A percentile compares a stretch with the other conserved stretches of the same genome.
These are phyloP conservation scores for Trypanosoma avium DNA, from an alignment of 208 protist species.

Conservation along the genomic window DNA sequence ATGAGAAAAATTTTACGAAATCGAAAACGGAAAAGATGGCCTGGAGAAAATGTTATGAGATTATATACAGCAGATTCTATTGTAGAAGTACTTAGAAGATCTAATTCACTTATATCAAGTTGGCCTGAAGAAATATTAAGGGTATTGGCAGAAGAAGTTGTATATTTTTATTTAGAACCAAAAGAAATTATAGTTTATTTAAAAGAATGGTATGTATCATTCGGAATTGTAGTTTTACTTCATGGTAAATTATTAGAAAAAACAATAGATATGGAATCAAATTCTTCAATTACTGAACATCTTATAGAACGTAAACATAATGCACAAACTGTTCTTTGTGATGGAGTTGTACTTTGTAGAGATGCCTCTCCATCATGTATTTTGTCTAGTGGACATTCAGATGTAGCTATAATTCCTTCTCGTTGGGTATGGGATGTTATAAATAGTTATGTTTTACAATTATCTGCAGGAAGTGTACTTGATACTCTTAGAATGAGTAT, in stretches of 20 bases:
- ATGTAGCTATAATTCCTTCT: conserved; percentile 77
- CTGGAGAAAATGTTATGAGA: conserved; percentile 43
- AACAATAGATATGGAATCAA: background rate
- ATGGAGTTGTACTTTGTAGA: conserved; percentile 75
- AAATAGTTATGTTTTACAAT: conserved; percentile 43
- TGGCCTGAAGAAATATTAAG: conserved; percentile 68
- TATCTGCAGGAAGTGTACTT: conserved; percentile 37
- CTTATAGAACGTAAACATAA: conserved; percentile 25
- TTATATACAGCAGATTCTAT: conserved; percentile 67
- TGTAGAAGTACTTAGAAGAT: conserved; percentile 50
- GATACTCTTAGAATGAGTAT: conserved; percentile 52
- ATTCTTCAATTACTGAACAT: background rate
- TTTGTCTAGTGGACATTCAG: conserved; percentile 42
- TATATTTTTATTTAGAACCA: conserved; percentile 50
- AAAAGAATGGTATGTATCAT: conserved; percentile 76
- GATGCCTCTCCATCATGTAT: conserved; percentile 59
- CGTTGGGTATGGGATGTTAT: conserved; percentile 83
- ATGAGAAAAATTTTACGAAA: conserved; percentile 39
- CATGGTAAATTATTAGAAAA: conserved; percentile 68
- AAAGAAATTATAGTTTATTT: conserved; percentile 73
- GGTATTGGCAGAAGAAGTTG: conserved; percentile 43
- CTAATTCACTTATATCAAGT: conserved; percentile 53
- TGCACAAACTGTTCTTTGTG: conserved; percentile 63
- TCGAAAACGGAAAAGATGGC: conserved; percentile 40
- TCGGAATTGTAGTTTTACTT: conserved; percentile 77